Conservation (phyloP, 2,329 filamentous ascomycete genomes). For the Microdochium bolleyi region DNA sequence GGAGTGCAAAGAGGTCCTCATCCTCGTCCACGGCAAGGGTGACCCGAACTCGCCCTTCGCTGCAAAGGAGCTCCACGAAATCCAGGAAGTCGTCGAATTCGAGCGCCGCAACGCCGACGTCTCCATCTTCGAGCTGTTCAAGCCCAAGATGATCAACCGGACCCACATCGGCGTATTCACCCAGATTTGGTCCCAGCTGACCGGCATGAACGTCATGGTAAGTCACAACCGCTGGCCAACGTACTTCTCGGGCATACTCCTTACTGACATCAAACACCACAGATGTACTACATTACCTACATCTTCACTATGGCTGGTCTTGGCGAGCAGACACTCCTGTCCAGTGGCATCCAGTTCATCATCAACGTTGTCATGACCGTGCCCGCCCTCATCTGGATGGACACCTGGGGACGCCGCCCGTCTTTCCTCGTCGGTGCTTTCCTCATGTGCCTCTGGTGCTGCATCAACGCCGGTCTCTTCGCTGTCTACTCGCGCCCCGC, state of each 20-base stretch:
- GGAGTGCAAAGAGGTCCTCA: slow-evolving; percentile 37
- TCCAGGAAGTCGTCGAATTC: slow-evolving; percentile 65
- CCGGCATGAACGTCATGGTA: slow-evolving; percentile 70
- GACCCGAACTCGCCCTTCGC: slow-evolving; percentile 60
- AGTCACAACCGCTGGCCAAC: slow-evolving; percentile 15
- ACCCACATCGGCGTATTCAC: slow-evolving; percentile 64
- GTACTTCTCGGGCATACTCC: too few species aligned
- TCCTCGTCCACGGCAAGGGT: slow-evolving; percentile 55
- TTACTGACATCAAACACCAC: too few species aligned
- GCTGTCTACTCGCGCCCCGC: slow-evolving; percentile 30
- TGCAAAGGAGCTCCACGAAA: slow-evolving; percentile 59
- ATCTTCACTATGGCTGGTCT: slow-evolving; percentile 67
- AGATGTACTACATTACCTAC: slow-evolving; percentile 61
- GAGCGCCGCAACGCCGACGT: slow-evolving; percentile 63
- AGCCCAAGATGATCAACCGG: slow-evolving; percentile 65
- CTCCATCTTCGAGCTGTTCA: slow-evolving; percentile 64
- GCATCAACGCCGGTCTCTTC: slow-evolving; percentile 36
- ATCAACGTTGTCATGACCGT: slow-evolving; percentile 78
- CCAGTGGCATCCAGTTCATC: slow-evolving; percentile 65
- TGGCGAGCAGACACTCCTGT: slow-evolving; percentile 50
- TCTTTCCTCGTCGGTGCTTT: slow-evolving; percentile 58
- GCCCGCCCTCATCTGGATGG: slow-evolving; percentile 66
- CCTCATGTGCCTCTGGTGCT: slow-evolving; percentile 49
- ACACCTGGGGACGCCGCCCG: slow-evolving; percentile 65
- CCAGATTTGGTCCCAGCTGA: slow-evolving; percentile 70